These are phyloP conservation scores for Mycena venus DNA, from an alignment of 768 basidiomycete genomes.

Conservation along the genomic window DNA sequence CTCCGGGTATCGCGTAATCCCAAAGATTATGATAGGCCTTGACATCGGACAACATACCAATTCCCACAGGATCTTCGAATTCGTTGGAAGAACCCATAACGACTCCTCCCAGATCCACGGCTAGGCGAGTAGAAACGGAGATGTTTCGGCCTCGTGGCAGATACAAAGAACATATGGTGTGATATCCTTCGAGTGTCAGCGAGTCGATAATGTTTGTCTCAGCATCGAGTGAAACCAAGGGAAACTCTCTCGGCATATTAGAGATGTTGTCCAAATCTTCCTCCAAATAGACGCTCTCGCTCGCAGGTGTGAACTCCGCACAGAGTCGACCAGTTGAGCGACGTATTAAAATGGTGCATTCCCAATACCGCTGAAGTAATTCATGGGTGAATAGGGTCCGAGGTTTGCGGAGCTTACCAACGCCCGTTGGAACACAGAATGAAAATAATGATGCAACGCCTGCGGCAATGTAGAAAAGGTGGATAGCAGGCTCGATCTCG, in stretches of 20 bases:
- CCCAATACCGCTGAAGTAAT: background rate
- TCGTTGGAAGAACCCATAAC: background rate
- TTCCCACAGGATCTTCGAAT: background rate
- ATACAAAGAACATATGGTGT: background rate
- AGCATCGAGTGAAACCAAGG: background rate
- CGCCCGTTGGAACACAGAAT: background rate
- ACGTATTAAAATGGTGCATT: background rate
- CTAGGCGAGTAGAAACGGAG: no score
- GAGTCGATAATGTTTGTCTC: background rate
- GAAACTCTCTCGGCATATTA: background rate
- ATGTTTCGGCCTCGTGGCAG: background rate
- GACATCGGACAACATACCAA: background rate
- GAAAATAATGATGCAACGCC: background rate
- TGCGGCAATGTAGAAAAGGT: background rate
- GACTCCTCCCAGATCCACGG: background rate
- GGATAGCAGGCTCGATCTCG: background rate
- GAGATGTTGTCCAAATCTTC: no score
- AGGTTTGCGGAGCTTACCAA: background rate
- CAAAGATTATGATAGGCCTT: background rate
- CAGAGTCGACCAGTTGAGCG: background rate
- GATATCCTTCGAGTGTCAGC: background rate
- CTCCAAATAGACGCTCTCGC: no score
- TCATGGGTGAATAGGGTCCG: background rate
- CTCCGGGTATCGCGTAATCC: background rate
- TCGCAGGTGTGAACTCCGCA: background rate